These are phyloP conservation scores for Elsinoe ampelina DNA, from an alignment of 2,329 filamentous ascomycete genomes.

Conservation along the genomic window DNA sequence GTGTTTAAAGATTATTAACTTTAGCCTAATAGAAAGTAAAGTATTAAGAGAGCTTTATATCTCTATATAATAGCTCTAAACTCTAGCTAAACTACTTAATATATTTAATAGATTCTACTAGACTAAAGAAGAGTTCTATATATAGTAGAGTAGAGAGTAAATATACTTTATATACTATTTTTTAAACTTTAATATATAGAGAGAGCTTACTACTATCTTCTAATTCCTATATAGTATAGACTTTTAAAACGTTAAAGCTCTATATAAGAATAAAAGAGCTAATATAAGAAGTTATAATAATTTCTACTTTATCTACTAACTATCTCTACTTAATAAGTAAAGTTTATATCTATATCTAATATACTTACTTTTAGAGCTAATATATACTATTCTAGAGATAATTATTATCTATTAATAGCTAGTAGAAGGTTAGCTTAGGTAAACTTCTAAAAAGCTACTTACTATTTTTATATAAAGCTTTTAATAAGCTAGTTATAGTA, in stretches of 20 bases:
- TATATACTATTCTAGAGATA: background rate
- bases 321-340: conserved; percentile 31
- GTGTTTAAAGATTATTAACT: conserved; percentile 44
- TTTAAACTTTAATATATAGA: conserved; percentile 38
- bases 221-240: conserved; percentile 42
- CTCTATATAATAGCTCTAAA: conserved; percentile 56
- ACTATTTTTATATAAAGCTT: background rate
- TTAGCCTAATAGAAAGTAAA: conserved; percentile 40
- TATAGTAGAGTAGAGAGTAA: conserved; percentile 49
- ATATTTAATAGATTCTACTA: conserved; percentile 38
- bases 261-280: conserved; percentile 54
- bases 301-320: conserved; percentile 20
- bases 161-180: conserved; percentile 37
- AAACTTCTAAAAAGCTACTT: background rate
- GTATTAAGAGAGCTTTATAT: conserved; percentile 53
- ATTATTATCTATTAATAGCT: conserved; percentile 59
- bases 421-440: conserved; percentile 46
- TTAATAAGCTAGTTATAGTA: background rate
- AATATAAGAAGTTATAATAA: conserved; percentile 23
- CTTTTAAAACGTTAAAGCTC: conserved; percentile 38
- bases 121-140: conserved; percentile 50
- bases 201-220: conserved; percentile 25
- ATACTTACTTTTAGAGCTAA: conserved; percentile 19
- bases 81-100: conserved; percentile 56
- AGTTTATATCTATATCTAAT: conserved; percentile 46